Evolutionary conservation across 2,329 filamentous ascomycete species (phyloP).

Genomic region (Curvularia sp.): DNA sequence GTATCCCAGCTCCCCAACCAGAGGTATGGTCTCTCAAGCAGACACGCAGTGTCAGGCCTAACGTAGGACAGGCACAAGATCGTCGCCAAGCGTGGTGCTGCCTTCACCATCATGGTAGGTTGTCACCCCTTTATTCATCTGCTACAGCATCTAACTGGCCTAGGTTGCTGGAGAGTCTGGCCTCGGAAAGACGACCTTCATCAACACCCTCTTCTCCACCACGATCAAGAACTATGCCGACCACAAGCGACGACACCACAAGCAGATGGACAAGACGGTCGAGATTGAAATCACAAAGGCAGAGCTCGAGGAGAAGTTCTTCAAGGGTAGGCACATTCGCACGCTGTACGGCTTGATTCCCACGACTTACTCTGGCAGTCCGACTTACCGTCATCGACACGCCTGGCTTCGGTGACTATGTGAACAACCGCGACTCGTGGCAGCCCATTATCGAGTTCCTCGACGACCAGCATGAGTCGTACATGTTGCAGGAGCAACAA

Average conservation of each 20-base stretch:
- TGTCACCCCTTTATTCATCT: neutral
- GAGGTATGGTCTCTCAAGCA: constrained; percentile 57
- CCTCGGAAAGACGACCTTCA: constrained; percentile 99
- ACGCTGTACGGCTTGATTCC: neutral
- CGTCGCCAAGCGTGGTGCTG: constrained; percentile 84
- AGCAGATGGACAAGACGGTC: constrained; percentile 99
- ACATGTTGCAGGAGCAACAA: constrained; percentile 99
- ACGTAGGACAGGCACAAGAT: constrained; percentile 68
- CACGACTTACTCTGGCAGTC: constrained; percentile 64
- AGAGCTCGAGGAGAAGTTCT: constrained; percentile 99
- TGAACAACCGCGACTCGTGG: constrained; percentile 99
- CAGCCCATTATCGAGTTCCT: constrained; percentile 99
- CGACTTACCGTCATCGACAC: constrained; percentile 99
- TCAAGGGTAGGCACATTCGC: constrained; percentile 76
- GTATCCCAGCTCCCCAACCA: constrained; percentile 69
- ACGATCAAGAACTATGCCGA: constrained; percentile 99
- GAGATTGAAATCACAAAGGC: constrained; percentile 99
- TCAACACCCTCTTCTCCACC: constrained; percentile 99
- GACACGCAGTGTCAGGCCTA: constrained; percentile 37
- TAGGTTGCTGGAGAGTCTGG: constrained; percentile 98
- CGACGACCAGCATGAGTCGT: constrained; percentile 99
- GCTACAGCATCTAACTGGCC: constrained; percentile 35
- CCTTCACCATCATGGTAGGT: constrained; percentile 98
- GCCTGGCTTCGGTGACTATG: constrained; percentile 98
- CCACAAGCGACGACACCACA: constrained; percentile 98